Evolutionary conservation across 2,329 filamentous ascomycete species (phyloP).

Genomic region (Fusarium decemcellulare): DNA sequence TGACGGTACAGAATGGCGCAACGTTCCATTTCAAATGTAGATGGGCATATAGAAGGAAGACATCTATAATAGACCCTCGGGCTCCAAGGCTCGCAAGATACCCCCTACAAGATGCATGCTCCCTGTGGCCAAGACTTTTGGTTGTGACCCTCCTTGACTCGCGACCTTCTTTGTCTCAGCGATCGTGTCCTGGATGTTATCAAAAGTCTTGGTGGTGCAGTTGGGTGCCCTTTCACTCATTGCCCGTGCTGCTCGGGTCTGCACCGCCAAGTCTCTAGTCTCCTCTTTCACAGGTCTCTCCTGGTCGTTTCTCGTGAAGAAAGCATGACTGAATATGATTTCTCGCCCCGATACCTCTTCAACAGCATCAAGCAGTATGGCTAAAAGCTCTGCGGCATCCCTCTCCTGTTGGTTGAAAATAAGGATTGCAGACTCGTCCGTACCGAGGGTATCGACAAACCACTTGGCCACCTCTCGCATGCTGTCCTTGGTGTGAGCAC

Average conservation of each 20-base stretch:
- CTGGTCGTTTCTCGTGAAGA: slow-evolving; percentile 84
- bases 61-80: slow-evolving; percentile 54
- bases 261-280: slow-evolving; percentile 69
- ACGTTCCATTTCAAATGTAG: neutral
- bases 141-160: slow-evolving; percentile 56
- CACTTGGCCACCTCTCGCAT: slow-evolving; percentile 82
- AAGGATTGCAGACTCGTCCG: slow-evolving; percentile 63
- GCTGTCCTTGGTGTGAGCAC: slow-evolving; percentile 90
- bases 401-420: slow-evolving; percentile 96
- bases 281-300: slow-evolving; percentile 46
- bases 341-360: slow-evolving; percentile 52
- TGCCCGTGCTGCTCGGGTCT: slow-evolving; percentile 73
- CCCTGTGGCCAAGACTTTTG: slow-evolving; percentile 81
- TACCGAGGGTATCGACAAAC: slow-evolving; percentile 72
- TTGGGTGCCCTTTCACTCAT: slow-evolving; percentile 71
- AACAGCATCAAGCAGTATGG: slow-evolving; percentile 72
- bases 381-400: slow-evolving; percentile 77
- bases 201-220: slow-evolving; percentile 63
- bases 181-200: slow-evolving; percentile 82
- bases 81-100: slow-evolving; percentile 78
- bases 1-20: neutral
- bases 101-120: slow-evolving; percentile 89
- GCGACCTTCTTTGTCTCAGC: slow-evolving; percentile 63
- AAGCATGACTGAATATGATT: slow-evolving; percentile 75
- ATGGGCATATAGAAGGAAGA: slow-evolving; percentile 14